Conservation (phyloP, 2,329 filamentous ascomycete genomes). For the Exophiala sp. region DNA sequence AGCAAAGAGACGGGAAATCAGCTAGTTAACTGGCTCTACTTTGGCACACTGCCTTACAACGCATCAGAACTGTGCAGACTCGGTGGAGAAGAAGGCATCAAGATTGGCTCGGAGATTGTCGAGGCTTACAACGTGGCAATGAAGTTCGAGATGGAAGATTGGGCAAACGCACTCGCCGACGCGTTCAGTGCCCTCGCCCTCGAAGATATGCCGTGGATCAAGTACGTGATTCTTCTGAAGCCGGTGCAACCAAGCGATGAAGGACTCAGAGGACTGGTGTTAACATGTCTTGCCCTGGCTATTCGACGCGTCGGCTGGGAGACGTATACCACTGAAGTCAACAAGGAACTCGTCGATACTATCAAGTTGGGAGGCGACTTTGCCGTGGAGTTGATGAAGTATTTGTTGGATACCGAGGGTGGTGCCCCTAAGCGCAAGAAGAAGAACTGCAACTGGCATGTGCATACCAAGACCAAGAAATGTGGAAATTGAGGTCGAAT, state of each 20-base stretch:
- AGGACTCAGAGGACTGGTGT: neutral
- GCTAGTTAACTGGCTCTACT: neutral
- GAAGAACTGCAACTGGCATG: neutral
- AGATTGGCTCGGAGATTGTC: neutral
- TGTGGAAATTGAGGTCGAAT: neutral
- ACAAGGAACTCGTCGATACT: neutral
- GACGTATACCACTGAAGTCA: neutral
- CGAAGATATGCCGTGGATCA: conserved; percentile 1
- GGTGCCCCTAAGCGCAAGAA: neutral
- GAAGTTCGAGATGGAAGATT: neutral
- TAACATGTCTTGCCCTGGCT: neutral
- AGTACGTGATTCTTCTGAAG: neutral
- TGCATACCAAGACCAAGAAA: neutral
- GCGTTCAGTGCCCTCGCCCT: neutral
- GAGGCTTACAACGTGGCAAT: neutral
- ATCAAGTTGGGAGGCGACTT: neutral
- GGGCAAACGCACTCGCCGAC: neutral
- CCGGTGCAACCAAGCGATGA: neutral
- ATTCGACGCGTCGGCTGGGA: neutral
- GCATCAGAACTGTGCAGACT: neutral
- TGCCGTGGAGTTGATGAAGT: neutral
- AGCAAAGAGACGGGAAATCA: neutral
- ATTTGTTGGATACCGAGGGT: neutral
- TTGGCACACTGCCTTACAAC: neutral
- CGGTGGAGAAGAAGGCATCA: neutral